Conservation (phyloP, 371 early-diverging fungal species). For the Mortierella polycephala region DNA sequence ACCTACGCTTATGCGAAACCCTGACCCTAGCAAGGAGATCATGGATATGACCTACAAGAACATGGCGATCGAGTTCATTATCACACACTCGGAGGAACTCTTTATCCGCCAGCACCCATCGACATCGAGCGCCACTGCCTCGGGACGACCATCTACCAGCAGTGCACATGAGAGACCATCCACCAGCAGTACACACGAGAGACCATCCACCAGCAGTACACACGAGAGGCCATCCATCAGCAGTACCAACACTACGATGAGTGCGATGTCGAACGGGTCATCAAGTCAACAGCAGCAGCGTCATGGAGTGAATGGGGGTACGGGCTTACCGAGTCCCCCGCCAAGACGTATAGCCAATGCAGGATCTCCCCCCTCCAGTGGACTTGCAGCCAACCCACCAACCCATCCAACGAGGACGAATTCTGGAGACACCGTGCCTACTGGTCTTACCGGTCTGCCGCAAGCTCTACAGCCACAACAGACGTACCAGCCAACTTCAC, state of each 20-base stretch:
- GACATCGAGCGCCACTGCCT: not conserved
- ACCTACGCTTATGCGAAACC: slow-evolving; percentile 85
- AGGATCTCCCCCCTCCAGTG: slow-evolving; percentile 5
- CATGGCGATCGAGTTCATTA: slow-evolving; percentile 41
- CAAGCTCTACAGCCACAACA: not conserved
- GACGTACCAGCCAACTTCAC: slow-evolving; percentile 9
- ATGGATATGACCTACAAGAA: slow-evolving; percentile 85
- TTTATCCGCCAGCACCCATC: not conserved
- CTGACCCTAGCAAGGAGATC: slow-evolving; percentile 74
- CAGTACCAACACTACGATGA: slow-evolving; percentile 6
- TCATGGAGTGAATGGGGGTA: not conserved
- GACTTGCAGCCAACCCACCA: slow-evolving; percentile 4
- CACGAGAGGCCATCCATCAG: slow-evolving; percentile 11
- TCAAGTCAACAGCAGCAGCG: not conserved
- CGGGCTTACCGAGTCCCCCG: slow-evolving; percentile 9
- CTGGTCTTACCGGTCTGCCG: not conserved
- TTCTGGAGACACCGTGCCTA: not conserved
- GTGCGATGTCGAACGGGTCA: not conserved
- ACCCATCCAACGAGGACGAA: not conserved
- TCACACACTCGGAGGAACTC: slow-evolving; percentile 6
- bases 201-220: slow-evolving; percentile 60
- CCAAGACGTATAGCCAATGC: slow-evolving; percentile 6
- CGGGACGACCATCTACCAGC: slow-evolving; percentile 5
- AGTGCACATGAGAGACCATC: slow-evolving; percentile 65
- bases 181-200: slow-evolving; percentile 54